Percentiles rank a stretch among this genome's conserved stretches.
Conservation (phyloP, 768 basidiomycete species). For the Epithele typhae region DNA sequence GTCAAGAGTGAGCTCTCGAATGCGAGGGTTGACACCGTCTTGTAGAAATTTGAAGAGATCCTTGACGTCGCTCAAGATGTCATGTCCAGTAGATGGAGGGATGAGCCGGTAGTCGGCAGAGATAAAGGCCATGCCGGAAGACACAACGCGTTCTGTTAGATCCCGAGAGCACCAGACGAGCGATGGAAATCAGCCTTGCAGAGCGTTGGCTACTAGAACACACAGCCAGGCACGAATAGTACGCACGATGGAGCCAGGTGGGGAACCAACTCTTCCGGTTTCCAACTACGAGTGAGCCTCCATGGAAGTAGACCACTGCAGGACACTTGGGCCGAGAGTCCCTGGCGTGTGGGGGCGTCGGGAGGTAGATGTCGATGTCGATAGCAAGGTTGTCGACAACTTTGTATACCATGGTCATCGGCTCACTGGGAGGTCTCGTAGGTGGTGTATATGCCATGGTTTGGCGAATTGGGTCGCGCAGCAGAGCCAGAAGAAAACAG, state of each 20-base stretch:
- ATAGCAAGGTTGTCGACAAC: slow-evolving; percentile 20
- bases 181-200: no score
- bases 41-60: slow-evolving; percentile 50
- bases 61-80: slow-evolving; percentile 53
- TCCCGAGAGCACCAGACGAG: neutral
- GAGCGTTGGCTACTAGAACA: no score
- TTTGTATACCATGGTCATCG: slow-evolving; percentile 35
- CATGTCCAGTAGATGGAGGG: slow-evolving; percentile 47
- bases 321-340: slow-evolving; percentile 29
- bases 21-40: slow-evolving; percentile 13
- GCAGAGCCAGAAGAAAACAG: no score
- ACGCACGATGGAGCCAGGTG: slow-evolving; percentile 54
- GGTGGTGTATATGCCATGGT: no score
- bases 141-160: slow-evolving; percentile 39
- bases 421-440: neutral
- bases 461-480: no score
- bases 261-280: slow-evolving; percentile 61
- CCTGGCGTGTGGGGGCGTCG: slow-evolving; percentile 30
- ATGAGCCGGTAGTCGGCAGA: slow-evolving; percentile 62
- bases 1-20: neutral
- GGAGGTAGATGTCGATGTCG: slow-evolving; percentile 33
- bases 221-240: neutral
- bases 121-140: slow-evolving; percentile 51
- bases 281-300: slow-evolving; percentile 60
- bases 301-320: slow-evolving; percentile 38